Evolutionary conservation across 176 grass and related monocot species (phyloP), one percentile per base, ranked within the genome.

Genomic region (Avena eriantha): DNA sequence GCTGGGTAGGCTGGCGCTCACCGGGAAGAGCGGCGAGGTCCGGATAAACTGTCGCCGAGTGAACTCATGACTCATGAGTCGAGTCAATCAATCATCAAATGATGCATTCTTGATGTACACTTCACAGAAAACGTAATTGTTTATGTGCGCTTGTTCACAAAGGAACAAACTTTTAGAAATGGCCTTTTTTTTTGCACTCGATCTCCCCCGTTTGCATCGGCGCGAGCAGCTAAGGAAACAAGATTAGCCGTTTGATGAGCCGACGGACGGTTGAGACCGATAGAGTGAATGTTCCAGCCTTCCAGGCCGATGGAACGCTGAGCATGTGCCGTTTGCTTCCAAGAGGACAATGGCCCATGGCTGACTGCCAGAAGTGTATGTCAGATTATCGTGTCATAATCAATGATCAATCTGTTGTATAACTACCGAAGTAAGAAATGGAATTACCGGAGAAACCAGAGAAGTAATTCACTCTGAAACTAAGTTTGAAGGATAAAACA

Each of bases 31-130:
- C 61, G 87, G 82, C 31, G 89, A 97, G 82, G 92, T 97, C 81
- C 86, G 92, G 78, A 35, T 90, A 55, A 90, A 93, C 59, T 97
- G 95, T 81, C 73, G 88, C 57, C 82, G 78, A 77, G 87, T 93
- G 29, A 97, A 47, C 39, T 41, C 39, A 41, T 41, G 39, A 97
- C 77, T 91, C 34, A 77, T 54, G 29, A 85, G 2, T 1, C 41
- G 10, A 15, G 2, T 34, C 1, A 18, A 9, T 31, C 14, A 14
- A 75, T 17, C 13, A 4, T 14, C 3, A 16, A 18, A 75, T 51
- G 3, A 3, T 74, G 22, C 9, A 41, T 41, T 22, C 7, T 3
- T 82, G 50, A 24, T 51, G 71, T 78, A 63, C 21, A 65, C 33
- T 19, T 56, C 51, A 21, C 41, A 35, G 22, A 41, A 6, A 70